A percentile compares a stretch with the other conserved stretches of the same genome.
These are phyloP conservation scores for Dothidotthia symphoricarpi DNA, from an alignment of 2,329 filamentous ascomycete species.

Conservation along the genomic window DNA sequence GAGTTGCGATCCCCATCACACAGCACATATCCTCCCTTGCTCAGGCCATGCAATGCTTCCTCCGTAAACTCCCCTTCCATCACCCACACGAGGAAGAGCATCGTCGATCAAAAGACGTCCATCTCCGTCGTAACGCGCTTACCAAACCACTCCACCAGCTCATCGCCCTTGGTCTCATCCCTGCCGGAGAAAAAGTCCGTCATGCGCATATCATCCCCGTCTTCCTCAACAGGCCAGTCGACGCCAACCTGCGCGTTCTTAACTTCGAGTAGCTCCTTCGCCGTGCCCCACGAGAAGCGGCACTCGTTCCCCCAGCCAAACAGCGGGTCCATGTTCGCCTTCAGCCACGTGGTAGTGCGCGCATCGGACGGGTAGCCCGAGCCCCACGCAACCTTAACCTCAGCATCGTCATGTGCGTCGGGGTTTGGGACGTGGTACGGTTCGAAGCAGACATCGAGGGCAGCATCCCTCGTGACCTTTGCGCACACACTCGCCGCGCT, in stretches of 20 bases:
- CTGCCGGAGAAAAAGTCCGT: conserved; percentile 69
- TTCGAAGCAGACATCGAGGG: conserved; percentile 75
- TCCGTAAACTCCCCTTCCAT: too few species aligned
- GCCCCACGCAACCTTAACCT: conserved; percentile 64
- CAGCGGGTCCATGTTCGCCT: conserved; percentile 80
- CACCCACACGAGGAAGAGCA: too few species aligned
- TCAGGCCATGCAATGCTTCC: too few species aligned
- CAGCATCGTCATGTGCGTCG: conserved; percentile 35
- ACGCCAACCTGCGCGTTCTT: conserved; percentile 68
- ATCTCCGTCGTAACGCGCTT: conserved; percentile 66
- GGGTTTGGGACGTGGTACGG: conserved; percentile 41
- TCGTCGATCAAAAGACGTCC: conserved; percentile 71
- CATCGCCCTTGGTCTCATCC: conserved; percentile 55
- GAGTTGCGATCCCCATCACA: too few species aligned
- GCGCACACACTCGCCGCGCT: conserved; percentile 92
- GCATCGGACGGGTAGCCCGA: conserved; percentile 91
- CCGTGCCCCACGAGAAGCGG: conserved; percentile 92
- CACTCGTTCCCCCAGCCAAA: conserved; percentile 96
- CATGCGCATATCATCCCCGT: conserved; percentile 63
- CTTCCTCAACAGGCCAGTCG: conserved; percentile 82
- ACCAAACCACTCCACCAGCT: conserved; percentile 82
- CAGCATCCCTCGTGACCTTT: conserved; percentile 91
- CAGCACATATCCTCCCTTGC: too few species aligned
- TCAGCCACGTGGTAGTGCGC: conserved; percentile 77
- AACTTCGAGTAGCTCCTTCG: conserved; percentile 86